Evolutionary conservation across 2,329 filamentous ascomycete genomes (phyloP).

Genomic region (Botrytis cinerea): DNA sequence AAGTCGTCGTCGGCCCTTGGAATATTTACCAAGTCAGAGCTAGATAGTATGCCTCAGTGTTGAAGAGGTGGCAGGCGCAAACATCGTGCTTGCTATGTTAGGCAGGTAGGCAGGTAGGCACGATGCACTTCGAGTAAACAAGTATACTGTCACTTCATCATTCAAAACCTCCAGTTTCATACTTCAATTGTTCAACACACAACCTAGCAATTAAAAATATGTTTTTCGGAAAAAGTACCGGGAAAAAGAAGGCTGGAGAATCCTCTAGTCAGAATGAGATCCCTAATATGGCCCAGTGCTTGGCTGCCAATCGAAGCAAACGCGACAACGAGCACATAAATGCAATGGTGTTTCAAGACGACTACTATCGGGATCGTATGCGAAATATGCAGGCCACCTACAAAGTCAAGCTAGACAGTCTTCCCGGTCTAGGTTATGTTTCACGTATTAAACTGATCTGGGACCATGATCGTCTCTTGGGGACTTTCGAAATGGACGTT

Average conservation of each 20-base stretch:
- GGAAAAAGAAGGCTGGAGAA: background rate
- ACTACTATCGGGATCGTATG: conserved; percentile 14
- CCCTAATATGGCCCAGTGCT: background rate
- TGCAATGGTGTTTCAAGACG: background rate
- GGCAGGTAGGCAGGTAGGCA: background rate
- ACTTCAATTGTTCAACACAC: background rate
- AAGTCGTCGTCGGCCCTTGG: background rate
- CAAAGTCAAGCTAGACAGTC: conserved; percentile 2
- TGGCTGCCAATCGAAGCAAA: conserved; percentile 7
- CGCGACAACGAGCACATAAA: conserved; percentile 11
- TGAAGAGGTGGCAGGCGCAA: background rate
- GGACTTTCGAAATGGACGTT: conserved; percentile 2
- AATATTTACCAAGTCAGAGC: background rate
- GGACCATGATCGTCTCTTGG: conserved; percentile 15
- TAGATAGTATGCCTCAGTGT: background rate
- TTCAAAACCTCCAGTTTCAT: background rate
- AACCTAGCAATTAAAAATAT: background rate
- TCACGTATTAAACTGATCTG: conserved; percentile 16
- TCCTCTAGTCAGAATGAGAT: background rate
- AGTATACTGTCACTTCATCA: background rate
- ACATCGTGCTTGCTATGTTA: background rate
- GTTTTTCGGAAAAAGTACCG: background rate
- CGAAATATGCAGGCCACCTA: conserved; percentile 15
- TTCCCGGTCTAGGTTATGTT: background rate
- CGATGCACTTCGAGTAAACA: background rate